Conservation (phyloP, 331 rosid species). For the Phaseolus coccineus region DNA sequence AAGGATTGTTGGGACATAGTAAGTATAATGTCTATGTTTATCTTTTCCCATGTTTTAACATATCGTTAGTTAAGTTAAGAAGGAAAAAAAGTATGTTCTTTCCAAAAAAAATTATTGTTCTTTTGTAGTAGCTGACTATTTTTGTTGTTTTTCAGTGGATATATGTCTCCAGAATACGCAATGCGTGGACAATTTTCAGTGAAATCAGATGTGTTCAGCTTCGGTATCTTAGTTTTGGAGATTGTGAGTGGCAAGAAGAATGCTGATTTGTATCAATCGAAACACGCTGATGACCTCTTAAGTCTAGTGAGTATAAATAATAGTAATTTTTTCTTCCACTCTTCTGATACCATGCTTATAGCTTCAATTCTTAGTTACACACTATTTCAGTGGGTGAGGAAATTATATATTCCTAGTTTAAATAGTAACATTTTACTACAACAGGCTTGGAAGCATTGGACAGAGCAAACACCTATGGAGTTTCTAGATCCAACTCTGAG, state of each 20-base stretch:
- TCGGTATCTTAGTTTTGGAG: constrained; percentile 69
- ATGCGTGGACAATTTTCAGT: constrained; percentile 59
- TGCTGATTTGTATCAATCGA: constrained; percentile 44
- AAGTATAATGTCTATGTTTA: constrained; percentile 34
- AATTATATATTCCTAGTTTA: neutral
- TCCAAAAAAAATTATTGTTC: neutral
- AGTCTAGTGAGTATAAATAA: constrained; percentile 59
- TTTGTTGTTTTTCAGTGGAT: constrained; percentile 55
- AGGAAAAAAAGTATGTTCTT: neutral
- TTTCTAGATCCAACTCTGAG: constrained; percentile 51
- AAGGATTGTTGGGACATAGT: constrained; percentile 63
- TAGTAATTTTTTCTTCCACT: neutral
- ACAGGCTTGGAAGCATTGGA: constrained; percentile 61
- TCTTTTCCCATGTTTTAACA: neutral
- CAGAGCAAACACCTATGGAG: constrained; percentile 36
- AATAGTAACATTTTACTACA: constrained; percentile 16
- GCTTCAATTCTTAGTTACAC: constrained; percentile 1
- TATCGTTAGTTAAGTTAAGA: neutral
- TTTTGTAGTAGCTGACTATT: neutral
- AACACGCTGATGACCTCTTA: constrained; percentile 52
- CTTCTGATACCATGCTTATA: neutral
- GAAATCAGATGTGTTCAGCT: constrained; percentile 65
- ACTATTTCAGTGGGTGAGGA: neutral
- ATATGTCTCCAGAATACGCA: constrained; percentile 69
- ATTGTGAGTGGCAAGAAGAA: constrained; percentile 63